Conservation (phyloP, 306 rosid genomes). For the Lupinus albus region DNA sequence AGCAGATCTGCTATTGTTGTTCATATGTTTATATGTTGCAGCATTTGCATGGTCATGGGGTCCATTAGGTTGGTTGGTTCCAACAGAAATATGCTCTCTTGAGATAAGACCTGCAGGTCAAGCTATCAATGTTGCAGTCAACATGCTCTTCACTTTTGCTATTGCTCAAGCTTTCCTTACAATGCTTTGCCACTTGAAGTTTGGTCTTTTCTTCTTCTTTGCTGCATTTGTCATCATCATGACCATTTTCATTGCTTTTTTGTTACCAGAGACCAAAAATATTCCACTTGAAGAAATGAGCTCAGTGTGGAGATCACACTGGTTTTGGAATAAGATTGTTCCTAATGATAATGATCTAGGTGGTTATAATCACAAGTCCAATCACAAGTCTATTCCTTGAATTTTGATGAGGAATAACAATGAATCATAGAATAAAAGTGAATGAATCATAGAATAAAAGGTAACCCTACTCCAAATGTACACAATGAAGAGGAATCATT, state of each 20-base stretch:
- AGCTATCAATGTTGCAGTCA: conserved; percentile 56
- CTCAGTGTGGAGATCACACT: conserved; percentile 54
- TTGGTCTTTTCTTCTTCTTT: conserved; percentile 61
- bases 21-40: conserved; percentile 64
- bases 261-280: conserved; percentile 63
- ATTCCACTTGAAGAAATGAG: conserved; percentile 63
- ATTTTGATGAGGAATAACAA: background rate
- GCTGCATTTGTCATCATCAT: conserved; percentile 48
- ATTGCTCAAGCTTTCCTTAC: conserved; percentile 56
- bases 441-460: background rate
- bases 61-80: conserved; percentile 68
- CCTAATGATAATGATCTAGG: background rate
- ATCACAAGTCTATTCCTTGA: background rate
- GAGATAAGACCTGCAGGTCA: conserved; percentile 67
- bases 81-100: conserved; percentile 59
- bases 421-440: background rate
- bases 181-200: conserved; percentile 63
- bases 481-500: background rate
- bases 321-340: conserved; percentile 54
- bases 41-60: conserved; percentile 85
- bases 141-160: conserved; percentile 57
- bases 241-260: conserved; percentile 46
- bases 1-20: conserved; percentile 43
- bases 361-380: background rate
- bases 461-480: background rate